These are phyloP conservation scores for Artemisia argyi DNA, from an alignment of 129 eudicot genomes.

Conservation along the genomic window DNA sequence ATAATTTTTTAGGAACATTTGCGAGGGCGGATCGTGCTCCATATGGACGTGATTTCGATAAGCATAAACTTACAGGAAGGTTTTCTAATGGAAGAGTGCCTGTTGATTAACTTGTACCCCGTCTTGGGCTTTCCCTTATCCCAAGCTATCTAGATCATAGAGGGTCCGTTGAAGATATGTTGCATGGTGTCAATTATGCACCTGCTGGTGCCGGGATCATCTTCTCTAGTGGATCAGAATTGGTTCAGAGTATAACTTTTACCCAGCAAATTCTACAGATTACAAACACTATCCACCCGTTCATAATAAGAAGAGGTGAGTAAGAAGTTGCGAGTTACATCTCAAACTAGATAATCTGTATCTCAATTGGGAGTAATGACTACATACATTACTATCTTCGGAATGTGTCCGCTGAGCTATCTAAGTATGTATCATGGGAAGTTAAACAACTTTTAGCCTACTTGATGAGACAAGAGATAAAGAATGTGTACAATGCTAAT, in stretches of 20 bases:
- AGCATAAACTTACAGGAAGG: slow-evolving; percentile 79
- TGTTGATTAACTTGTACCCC: slow-evolving; percentile 77
- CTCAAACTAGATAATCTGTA: slow-evolving; percentile 69
- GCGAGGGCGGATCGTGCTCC: slow-evolving; percentile 93
- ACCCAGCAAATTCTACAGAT: slow-evolving; percentile 91
- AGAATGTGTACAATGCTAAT: slow-evolving; percentile 69
- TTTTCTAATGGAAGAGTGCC: slow-evolving; percentile 89
- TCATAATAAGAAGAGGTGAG: slow-evolving; percentile 79
- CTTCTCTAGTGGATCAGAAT: slow-evolving; percentile 91
- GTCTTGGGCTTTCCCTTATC: slow-evolving; percentile 75
- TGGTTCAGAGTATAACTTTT: slow-evolving; percentile 90
- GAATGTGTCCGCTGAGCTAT: slow-evolving; percentile 70
- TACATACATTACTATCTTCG: slow-evolving; percentile 90
- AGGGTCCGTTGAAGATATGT: slow-evolving; percentile 64
- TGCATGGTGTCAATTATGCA: slow-evolving; percentile 85
- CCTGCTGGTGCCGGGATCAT: slow-evolving; percentile 98
- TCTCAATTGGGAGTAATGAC: slow-evolving; percentile 90
- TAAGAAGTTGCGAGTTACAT: slow-evolving; percentile 56
- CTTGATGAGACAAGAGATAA: slow-evolving; percentile 67
- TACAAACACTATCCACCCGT: slow-evolving; percentile 78
- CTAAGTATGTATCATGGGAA: slow-evolving; percentile 73
- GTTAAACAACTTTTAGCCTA: slow-evolving; percentile 67
- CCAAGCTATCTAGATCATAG: slow-evolving; percentile 76
- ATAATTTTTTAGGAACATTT: slow-evolving; percentile 83
- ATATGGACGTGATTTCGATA: slow-evolving; percentile 90